Base-by-base conservation (phyloP, 2,329 filamentous ascomycete genomes). In the Fusarium bactridioides region DNA sequence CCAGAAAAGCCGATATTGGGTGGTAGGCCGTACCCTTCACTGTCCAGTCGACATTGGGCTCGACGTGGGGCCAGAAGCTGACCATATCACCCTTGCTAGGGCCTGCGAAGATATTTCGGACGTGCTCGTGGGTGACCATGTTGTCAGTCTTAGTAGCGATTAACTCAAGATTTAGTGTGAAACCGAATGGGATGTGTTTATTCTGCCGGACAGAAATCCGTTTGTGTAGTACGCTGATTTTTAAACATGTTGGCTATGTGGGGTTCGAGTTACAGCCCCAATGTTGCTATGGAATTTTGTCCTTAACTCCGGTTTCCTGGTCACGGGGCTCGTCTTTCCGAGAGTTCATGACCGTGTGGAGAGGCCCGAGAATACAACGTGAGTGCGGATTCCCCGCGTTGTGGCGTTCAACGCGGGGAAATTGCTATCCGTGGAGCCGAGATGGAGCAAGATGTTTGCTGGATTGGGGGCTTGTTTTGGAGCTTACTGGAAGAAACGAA, bases 51-150 rank as follows among this genome's bases (percentile, higher is more conserved):
- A 59, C 56, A 4, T 59, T 59, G 4, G 56, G 35, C 21, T 59
- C 56, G 19, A 59, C 56, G 27, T 59, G 44, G 21, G 35, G 35
- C 56, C 56, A 59, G 35, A 59, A 59, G 43, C 56, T 51, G 21
- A 35, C 21, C 56, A 59, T 59, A 7, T 59, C 44, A 10, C 56
- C 56, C 18, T 51, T 59, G 35, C 43, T 18, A 4, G 56, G 56
- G 35, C 56, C 56, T 7, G 35, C 23, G 19, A 59, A 59, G 12
- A 59, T 51, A 3, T 50, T 40, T 25, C 27, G 56, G 27, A 59
- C 27, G 35, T 59, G 44, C 25, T 59, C 44, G 6, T 40, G 56
- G 29, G 56, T 40, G 33, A 59, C 33, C 56, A 59, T 59, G 2
- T 31, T 51, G 35, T 7, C 3, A 35, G 31, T 27, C 2, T 21